Conservation (phyloP, 1,284 basidiomycete genomes). For the Trametes pubescens region DNA sequence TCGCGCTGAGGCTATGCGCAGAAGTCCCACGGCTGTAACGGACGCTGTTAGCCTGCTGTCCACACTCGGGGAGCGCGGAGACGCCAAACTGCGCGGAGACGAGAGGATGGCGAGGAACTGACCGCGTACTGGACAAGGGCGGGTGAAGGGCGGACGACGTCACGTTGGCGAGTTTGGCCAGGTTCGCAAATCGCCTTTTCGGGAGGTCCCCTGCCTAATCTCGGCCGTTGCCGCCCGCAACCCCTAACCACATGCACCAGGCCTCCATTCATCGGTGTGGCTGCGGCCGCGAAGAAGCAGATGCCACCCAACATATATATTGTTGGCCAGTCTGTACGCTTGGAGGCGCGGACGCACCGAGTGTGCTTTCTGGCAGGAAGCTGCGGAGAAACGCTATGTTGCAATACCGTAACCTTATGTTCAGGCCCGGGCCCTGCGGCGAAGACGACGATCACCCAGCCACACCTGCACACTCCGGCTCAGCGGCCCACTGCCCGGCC, state of each 20-base stretch:
- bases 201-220: constrained; percentile 35
- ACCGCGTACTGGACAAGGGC: not conserved
- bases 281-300: not conserved
- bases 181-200: constrained; percentile 32
- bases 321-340: not conserved
- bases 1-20: not conserved
- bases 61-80: not conserved
- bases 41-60: not conserved
- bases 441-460: not conserved
- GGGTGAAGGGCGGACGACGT: constrained; percentile 9
- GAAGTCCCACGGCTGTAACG: not conserved
- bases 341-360: not conserved
- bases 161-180: not conserved
- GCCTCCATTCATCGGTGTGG: not conserved
- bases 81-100: not conserved
- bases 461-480: not conserved
- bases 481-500: not conserved
- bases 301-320: not conserved
- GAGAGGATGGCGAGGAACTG: not conserved
- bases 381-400: not conserved
- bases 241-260: constrained; percentile 23
- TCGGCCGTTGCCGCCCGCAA: constrained; percentile 36
- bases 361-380: not conserved
- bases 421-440: not conserved
- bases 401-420: not conserved